Conservation (phyloP, 2,329 filamentous ascomycete species). For the Sclerotinia sclerotiorum region DNA sequence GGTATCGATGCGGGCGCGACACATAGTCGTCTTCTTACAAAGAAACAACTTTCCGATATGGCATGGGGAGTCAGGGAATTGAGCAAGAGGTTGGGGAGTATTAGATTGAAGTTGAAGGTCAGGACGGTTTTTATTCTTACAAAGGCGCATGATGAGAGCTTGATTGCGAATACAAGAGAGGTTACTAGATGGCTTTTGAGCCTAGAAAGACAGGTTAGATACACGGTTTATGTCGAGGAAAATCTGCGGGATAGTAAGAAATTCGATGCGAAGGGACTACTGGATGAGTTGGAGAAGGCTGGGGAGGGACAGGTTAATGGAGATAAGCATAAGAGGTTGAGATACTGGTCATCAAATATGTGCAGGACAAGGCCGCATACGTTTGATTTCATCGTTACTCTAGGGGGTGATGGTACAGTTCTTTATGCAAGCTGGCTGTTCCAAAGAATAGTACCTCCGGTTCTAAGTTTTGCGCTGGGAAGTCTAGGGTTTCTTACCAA, state of each 20-base stretch:
- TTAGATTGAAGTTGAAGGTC: slow-evolving; percentile 79
- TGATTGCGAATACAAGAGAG: slow-evolving; percentile 76
- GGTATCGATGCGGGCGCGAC: slow-evolving; percentile 27
- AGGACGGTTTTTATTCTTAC: slow-evolving; percentile 83
- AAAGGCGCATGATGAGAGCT: slow-evolving; percentile 82
- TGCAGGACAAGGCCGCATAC: slow-evolving; percentile 76
- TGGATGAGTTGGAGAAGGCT: slow-evolving; percentile 57
- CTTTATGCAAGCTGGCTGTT: slow-evolving; percentile 96
- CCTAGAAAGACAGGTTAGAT: slow-evolving; percentile 63
- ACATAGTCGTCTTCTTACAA: slow-evolving; percentile 78
- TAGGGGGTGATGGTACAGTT: slow-evolving; percentile 95
- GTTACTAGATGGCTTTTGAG: slow-evolving; percentile 79
- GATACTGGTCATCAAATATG: slow-evolving; percentile 81
- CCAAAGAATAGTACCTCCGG: slow-evolving; percentile 89
- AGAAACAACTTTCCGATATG: slow-evolving; percentile 95
- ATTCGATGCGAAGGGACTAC: slow-evolving; percentile 71
- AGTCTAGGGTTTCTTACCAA: slow-evolving; percentile 95
- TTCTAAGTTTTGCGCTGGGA: slow-evolving; percentile 86
- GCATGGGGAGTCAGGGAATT: slow-evolving; percentile 91
- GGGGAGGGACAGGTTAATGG: slow-evolving; percentile 44
- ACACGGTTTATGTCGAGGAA: slow-evolving; percentile 81
- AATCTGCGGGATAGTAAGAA: slow-evolving; percentile 67
- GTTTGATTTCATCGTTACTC: slow-evolving; percentile 90
- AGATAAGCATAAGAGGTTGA: slow-evolving; percentile 51
- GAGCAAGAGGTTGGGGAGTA: slow-evolving; percentile 78